Evolutionary conservation across 2,329 filamentous ascomycete genomes (phyloP).

Genomic region (Fusarium sp.): DNA sequence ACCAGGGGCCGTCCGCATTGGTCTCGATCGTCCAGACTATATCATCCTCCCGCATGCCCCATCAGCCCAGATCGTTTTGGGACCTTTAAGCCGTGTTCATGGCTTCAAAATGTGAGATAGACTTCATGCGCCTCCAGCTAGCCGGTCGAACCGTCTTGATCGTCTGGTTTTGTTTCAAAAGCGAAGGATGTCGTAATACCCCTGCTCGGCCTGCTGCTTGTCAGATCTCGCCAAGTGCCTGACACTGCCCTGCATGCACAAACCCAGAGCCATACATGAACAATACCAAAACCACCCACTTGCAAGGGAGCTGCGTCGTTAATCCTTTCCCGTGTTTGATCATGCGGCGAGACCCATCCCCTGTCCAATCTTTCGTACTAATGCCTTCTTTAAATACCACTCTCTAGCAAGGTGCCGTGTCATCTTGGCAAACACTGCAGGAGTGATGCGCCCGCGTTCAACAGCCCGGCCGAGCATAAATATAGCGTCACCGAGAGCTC

Average conservation of each 20-base stretch:
- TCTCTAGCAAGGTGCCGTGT: constrained; percentile 80
- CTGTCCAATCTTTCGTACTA: constrained; percentile 79
- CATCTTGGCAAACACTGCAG: constrained; percentile 82
- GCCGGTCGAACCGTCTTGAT: constrained; percentile 2
- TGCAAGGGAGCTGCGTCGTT: constrained; percentile 11
- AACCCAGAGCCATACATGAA: constrained; percentile 18
- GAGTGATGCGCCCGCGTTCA: constrained; percentile 76
- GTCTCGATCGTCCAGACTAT: constrained; percentile 20
- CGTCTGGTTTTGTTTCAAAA: constrained; percentile 17
- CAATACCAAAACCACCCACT: constrained; percentile 34
- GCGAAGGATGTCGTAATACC: constrained; percentile 7
- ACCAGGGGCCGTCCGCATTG: constrained; percentile 9
- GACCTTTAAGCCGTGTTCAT: constrained; percentile 2
- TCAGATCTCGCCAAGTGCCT: constrained; percentile 13
- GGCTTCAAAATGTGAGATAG: constrained; percentile 13
- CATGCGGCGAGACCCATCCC: constrained; percentile 75
- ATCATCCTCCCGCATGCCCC: not conserved
- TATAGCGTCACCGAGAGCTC: constrained; percentile 85
- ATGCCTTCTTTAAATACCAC: constrained; percentile 85
- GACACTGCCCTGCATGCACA: constrained; percentile 1
- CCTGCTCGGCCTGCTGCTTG: not conserved
- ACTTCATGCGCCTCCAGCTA: constrained; percentile 24
- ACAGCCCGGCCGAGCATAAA: constrained; percentile 83
- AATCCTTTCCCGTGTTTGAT: constrained; percentile 4
- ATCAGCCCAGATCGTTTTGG: constrained; percentile 5